Evolutionary conservation across 768 basidiomycete species (phyloP).

Genomic region (Paxillus rubicundulus): DNA sequence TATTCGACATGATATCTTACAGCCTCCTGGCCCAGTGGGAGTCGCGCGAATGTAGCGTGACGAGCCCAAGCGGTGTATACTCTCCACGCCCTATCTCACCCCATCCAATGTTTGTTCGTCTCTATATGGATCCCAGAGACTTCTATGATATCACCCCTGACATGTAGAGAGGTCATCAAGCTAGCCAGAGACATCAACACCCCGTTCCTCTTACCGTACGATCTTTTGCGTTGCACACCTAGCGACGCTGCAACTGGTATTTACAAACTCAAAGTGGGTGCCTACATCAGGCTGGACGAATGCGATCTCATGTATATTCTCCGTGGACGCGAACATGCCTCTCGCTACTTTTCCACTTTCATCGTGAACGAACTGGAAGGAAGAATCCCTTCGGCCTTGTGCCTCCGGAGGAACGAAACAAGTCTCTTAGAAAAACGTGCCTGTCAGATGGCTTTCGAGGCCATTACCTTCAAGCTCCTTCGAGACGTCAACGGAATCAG

Average conservation of each 20-base stretch:
- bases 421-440: slow-evolving; percentile 46
- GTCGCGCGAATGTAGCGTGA: slow-evolving; percentile 56
- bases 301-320: slow-evolving; percentile 59
- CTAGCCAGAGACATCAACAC: slow-evolving; percentile 57
- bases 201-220: slow-evolving; percentile 67
- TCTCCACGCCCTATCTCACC: slow-evolving; percentile 54
- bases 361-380: slow-evolving; percentile 73
- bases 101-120: slow-evolving; percentile 62
- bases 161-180: slow-evolving; percentile 58
- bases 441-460: slow-evolving; percentile 72
- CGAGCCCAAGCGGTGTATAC: slow-evolving; percentile 49
- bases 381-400: slow-evolving; percentile 48
- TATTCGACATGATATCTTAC: slow-evolving; percentile 52
- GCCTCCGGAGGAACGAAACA: slow-evolving; percentile 48
- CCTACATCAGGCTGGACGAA: slow-evolving; percentile 39
- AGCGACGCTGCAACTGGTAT: slow-evolving; percentile 59
- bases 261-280: slow-evolving; percentile 38
- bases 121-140: not conserved
- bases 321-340: slow-evolving; percentile 68
- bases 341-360: slow-evolving; percentile 75
- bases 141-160: slow-evolving; percentile 1
- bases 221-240: slow-evolving; percentile 66
- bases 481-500: slow-evolving; percentile 70
- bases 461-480: slow-evolving; percentile 70
- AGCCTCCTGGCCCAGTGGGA: slow-evolving; percentile 73